Conservation (phyloP, 108 stramenopile species). For the Conticribra weissflogii region DNA sequence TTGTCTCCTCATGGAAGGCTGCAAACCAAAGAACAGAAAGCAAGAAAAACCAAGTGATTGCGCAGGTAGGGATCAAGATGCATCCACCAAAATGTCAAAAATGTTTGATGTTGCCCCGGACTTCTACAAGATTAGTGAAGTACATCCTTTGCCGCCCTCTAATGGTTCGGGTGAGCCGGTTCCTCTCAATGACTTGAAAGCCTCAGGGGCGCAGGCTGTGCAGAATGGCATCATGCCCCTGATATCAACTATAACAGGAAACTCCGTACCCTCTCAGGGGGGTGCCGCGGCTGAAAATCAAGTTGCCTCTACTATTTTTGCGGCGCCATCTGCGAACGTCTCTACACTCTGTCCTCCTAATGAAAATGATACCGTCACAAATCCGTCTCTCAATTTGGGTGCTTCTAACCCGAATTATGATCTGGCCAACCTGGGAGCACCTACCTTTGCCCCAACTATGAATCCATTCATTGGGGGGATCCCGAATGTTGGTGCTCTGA, state of each 20-base stretch:
- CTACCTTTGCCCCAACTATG: background rate
- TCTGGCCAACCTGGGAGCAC: too few relatives aligned
- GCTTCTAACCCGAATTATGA: too few relatives aligned
- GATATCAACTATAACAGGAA: too few relatives aligned
- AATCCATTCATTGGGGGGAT: background rate
- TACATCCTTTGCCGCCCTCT: background rate
- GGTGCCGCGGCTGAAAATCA: too few relatives aligned
- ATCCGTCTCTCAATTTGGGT: too few relatives aligned
- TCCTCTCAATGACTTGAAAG: background rate
- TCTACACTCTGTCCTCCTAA: too few relatives aligned
- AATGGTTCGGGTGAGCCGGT: background rate
- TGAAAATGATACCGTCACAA: too few relatives aligned
- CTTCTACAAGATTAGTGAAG: background rate
- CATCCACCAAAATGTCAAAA: background rate
- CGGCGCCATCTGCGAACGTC: too few relatives aligned
- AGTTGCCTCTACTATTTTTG: too few relatives aligned
- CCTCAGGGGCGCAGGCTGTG: background rate
- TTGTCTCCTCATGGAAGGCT: background rate
- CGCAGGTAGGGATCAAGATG: background rate
- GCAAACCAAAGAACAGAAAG: background rate
- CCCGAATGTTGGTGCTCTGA: background rate
- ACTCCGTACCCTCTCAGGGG: too few relatives aligned
- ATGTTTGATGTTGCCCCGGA: background rate
- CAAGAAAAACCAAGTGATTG: background rate
- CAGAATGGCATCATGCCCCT: too few relatives aligned